Evolutionary conservation across 306 rosid genomes (phyloP).

Genomic region (Alnus rubra): DNA sequence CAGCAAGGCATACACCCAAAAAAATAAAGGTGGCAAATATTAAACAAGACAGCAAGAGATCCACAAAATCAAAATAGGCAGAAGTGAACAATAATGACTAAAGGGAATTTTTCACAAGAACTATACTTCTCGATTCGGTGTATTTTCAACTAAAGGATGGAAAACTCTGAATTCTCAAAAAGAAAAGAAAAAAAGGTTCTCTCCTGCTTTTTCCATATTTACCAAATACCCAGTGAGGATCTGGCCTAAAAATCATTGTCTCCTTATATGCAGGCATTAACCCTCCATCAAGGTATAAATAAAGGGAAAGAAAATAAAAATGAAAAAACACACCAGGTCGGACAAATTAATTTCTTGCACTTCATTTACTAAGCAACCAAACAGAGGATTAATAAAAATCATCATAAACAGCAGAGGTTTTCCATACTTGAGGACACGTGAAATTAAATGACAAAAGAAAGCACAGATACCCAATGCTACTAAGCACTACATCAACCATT

Average conservation of each 20-base stretch:
- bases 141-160: neutral
- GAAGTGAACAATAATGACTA: neutral
- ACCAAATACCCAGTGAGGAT: neutral
- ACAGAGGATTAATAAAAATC: constrained; percentile 31
- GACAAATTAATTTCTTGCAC: constrained; percentile 9
- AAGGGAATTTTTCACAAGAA: neutral
- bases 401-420: constrained; percentile 19
- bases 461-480: constrained; percentile 31
- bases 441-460: constrained; percentile 12
- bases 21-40: neutral
- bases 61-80: neutral
- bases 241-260: neutral
- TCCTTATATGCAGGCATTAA: neutral
- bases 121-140: constrained; percentile 9
- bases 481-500: constrained; percentile 20
- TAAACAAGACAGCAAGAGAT: constrained; percentile 21
- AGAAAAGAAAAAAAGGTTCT: neutral
- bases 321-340: no score
- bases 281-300: neutral
- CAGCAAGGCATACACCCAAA: neutral
- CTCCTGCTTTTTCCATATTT: neutral
- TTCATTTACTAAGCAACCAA: constrained; percentile 17
- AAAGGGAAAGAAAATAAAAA: neutral
- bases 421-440: constrained; percentile 22
- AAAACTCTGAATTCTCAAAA: neutral